Conservation (phyloP, 192 early-diverging fungal species). For the Coemansia brasiliensis region DNA sequence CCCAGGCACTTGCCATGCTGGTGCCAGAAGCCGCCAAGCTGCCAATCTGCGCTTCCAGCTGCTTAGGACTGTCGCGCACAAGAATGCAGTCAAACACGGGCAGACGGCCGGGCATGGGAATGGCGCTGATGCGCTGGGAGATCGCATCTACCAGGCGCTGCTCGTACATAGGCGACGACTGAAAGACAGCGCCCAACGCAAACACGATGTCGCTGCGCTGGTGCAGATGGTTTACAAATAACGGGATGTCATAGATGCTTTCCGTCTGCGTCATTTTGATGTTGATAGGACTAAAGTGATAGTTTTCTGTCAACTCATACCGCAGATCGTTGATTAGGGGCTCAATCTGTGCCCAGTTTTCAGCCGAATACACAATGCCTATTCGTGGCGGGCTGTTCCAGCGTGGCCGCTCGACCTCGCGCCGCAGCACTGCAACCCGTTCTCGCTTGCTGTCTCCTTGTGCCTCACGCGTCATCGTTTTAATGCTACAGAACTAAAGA, state of each 20-base stretch:
- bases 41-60: conserved; percentile 6
- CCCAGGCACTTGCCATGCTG: conserved; percentile 25
- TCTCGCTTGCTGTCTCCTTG: background rate
- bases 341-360: conserved; percentile 36
- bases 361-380: conserved; percentile 33
- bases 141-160: conserved; percentile 23
- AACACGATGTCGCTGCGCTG: conserved; percentile 41
- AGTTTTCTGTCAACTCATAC: conserved; percentile 37
- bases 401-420: conserved; percentile 21
- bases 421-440: conserved; percentile 16
- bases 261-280: conserved; percentile 37
- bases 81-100: conserved; percentile 48
- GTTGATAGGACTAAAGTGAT: conserved; percentile 32
- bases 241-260: conserved; percentile 37
- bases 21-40: background rate
- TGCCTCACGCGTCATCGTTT: background rate
- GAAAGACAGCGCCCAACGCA: conserved; percentile 38
- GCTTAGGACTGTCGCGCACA: conserved; percentile 20
- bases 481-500: background rate
- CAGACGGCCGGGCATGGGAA: conserved; percentile 11
- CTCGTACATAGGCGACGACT: conserved; percentile 17
- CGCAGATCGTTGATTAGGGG: conserved; percentile 44
- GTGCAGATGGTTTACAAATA: conserved; percentile 23
- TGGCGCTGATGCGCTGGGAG: conserved; percentile 15
- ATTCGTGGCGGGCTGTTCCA: conserved; percentile 21